A percentile compares a stretch with the other conserved stretches of the same genome.
Conservation (phyloP, 2,329 filamentous ascomycete species). For the Paecilomyces dactylethromorphus region DNA sequence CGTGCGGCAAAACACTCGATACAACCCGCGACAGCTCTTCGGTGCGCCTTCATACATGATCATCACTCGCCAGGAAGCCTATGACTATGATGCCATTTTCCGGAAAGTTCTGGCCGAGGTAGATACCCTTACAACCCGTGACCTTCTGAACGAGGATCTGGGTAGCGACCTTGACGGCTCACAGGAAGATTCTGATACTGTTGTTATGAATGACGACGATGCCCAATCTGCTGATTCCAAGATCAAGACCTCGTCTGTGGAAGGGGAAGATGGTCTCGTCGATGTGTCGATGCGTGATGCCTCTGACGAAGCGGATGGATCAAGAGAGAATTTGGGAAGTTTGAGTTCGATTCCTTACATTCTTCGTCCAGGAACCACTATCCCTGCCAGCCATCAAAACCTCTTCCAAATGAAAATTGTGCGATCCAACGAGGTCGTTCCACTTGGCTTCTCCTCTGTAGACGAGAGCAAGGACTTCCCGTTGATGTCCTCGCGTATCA, state of each 20-base stretch:
- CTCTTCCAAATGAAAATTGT: constrained; percentile 74
- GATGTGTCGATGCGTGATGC: constrained; percentile 78
- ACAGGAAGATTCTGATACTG: constrained; percentile 59
- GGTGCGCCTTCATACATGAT: constrained; percentile 58
- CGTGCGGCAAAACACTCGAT: constrained; percentile 17
- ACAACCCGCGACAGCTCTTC: constrained; percentile 27
- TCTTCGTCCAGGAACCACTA: constrained; percentile 48
- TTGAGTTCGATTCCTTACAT: constrained; percentile 26
- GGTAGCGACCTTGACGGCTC: constrained; percentile 46
- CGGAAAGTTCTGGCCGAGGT: constrained; percentile 74
- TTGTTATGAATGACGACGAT: constrained; percentile 56
- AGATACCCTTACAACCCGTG: constrained; percentile 66
- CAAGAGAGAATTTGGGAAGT: constrained; percentile 8
- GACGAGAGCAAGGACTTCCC: constrained; percentile 55
- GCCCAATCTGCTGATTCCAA: constrained; percentile 62
- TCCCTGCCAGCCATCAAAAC: constrained; percentile 59
- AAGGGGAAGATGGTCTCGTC: constrained; percentile 85
- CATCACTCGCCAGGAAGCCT: constrained; percentile 66
- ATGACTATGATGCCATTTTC: constrained; percentile 63
- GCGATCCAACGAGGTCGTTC: constrained; percentile 52
- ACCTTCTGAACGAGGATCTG: constrained; percentile 50
- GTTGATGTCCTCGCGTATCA: constrained; percentile 44
- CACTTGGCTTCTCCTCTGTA: constrained; percentile 62
- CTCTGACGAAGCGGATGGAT: constrained; percentile 4
- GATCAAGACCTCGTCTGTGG: constrained; percentile 70